Evolutionary conservation across 495 filamentous ascomycete genomes (phyloP).

Genomic region (Hypoxylon fragiforme): DNA sequence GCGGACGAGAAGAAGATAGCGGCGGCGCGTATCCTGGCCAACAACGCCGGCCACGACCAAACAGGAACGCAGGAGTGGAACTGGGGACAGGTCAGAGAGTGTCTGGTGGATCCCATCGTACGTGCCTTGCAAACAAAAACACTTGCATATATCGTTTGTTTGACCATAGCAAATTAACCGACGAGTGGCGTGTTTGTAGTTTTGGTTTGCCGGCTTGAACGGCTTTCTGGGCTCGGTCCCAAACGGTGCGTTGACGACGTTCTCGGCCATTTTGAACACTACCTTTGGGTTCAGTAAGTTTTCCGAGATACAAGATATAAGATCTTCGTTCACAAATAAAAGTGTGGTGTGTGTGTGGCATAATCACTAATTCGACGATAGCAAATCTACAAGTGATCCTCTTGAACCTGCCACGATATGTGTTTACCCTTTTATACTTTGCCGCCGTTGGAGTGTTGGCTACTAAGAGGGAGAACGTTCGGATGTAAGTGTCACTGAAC

Average conservation of each 20-base stretch:
- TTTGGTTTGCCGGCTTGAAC: constrained; percentile 46
- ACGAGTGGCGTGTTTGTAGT: constrained; percentile 13
- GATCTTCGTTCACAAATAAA: background rate
- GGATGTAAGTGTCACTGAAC: constrained; percentile 30
- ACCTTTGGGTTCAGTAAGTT: constrained; percentile 47
- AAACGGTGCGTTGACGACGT: constrained; percentile 52
- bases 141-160: background rate
- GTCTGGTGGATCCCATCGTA: constrained; percentile 32
- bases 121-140: background rate
- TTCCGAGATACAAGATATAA: background rate
- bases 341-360: too few relatives aligned
- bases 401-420: constrained; percentile 21
- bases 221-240: constrained; percentile 51
- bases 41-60: constrained; percentile 34
- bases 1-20: constrained; percentile 40
- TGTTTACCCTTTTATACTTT: constrained; percentile 11
- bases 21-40: constrained; percentile 30
- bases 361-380: constrained; percentile 7
- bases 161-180: background rate
- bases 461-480: constrained; percentile 20
- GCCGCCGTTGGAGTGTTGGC: constrained; percentile 5
- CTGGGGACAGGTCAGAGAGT: constrained; percentile 37
- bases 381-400: constrained; percentile 30
- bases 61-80: constrained; percentile 31
- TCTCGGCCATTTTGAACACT: constrained; percentile 47